Conservation (phyloP, 148 eudicot genomes). For the Chenopodium suecicum region DNA sequence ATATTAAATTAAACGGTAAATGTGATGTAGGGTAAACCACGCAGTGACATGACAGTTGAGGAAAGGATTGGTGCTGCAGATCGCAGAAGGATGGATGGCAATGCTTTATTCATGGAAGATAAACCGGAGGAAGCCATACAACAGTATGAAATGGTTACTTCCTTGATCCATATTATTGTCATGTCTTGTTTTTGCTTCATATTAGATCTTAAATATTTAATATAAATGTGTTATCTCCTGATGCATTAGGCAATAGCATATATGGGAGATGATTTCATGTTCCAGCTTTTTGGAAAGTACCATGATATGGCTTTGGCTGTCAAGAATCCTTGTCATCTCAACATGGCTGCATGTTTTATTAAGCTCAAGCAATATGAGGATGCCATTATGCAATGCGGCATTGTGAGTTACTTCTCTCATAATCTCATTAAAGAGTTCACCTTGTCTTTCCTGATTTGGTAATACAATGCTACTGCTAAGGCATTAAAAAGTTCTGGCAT, state of each 20-base stretch:
- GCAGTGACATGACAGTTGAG: slow-evolving; percentile 97
- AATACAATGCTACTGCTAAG: background rate
- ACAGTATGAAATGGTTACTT: slow-evolving; percentile 91
- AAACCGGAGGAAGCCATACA: slow-evolving; percentile 95
- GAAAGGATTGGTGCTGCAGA: slow-evolving; percentile 96
- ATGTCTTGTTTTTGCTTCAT: background rate
- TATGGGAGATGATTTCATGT: slow-evolving; percentile 99
- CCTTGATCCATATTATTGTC: background rate
- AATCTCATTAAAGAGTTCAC: background rate
- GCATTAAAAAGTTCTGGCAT: background rate
- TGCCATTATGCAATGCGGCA: slow-evolving; percentile 86
- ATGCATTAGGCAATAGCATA: slow-evolving; percentile 84
- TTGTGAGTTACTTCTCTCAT: slow-evolving; percentile 42
- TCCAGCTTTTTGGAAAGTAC: slow-evolving; percentile 91
- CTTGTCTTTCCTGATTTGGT: background rate
- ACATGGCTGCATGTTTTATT: slow-evolving; percentile 88
- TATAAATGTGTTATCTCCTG: background rate
- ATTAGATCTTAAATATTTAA: background rate
- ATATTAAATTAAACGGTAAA: background rate
- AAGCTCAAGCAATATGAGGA: slow-evolving; percentile 86
- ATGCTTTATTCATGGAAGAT: slow-evolving; percentile 86
- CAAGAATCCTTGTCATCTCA: slow-evolving; percentile 94
- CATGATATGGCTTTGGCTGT: slow-evolving; percentile 98
- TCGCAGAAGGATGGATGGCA: slow-evolving; percentile 96
- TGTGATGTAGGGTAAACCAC: slow-evolving; percentile 73